phyloP scores from a whole-genome alignment of 306 rosid species.

The Rosa rugosa region DNA sequence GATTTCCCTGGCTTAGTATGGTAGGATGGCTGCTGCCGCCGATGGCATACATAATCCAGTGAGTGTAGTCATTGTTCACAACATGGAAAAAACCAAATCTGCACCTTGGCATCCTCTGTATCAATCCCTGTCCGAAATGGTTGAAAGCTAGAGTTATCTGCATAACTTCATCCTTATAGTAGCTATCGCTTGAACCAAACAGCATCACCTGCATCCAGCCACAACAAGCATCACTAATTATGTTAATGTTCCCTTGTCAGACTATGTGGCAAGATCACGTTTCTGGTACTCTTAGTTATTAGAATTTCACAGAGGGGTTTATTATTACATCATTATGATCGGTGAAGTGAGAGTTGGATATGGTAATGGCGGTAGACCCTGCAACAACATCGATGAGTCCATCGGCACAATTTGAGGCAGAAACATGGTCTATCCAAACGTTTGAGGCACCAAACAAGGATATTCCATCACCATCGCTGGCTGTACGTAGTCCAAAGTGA shows the following conservation, averaged over 20 bases:
- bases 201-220: constrained; percentile 44
- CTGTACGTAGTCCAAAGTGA: constrained; percentile 39
- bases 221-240: background rate
- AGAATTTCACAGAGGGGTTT: background rate
- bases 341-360: constrained; percentile 54
- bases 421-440: constrained; percentile 60
- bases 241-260: no score
- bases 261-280: no score
- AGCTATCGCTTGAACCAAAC: constrained; percentile 48
- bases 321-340: constrained; percentile 45
- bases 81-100: constrained; percentile 55
- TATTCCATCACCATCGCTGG: constrained; percentile 57
- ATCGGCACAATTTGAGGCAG: constrained; percentile 36
- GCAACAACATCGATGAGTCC: constrained; percentile 42
- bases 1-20: constrained; percentile 59
- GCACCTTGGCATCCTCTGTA: constrained; percentile 65
- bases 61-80: constrained; percentile 60
- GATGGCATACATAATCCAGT: constrained; percentile 51
- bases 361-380: constrained; percentile 50
- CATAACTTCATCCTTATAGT: constrained; percentile 29
- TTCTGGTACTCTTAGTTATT: background rate
- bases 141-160: constrained; percentile 46
- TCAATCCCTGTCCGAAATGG: constrained; percentile 51
- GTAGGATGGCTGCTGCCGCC: constrained; percentile 60
- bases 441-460: constrained; percentile 45